A percentile compares a stretch with the other conserved stretches of the same genome.
Evolutionary conservation across 805 yeast species (phyloP).

Genomic region (Alloascoidea hylecoeti): DNA sequence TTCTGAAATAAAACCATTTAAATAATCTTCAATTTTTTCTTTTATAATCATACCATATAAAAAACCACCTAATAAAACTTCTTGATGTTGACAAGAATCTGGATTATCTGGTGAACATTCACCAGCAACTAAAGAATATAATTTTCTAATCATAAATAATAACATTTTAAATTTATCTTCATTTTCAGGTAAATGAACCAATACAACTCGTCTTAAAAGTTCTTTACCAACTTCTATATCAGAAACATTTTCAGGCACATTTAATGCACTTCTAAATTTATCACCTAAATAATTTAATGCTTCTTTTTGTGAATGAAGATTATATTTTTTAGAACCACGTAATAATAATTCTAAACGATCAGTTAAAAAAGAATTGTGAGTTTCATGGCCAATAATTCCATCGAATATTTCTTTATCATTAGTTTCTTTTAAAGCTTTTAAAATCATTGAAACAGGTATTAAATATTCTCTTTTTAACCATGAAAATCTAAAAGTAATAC

Average conservation of each 20-base stretch:
- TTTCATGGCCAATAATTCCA: conserved; percentile 86
- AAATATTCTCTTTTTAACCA: conserved; percentile 95
- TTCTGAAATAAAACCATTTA: conserved; percentile 58
- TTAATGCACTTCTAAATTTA: conserved; percentile 88
- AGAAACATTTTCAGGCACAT: conserved; percentile 74
- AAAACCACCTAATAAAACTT: conserved; percentile 89
- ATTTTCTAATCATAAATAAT: conserved; percentile 88
- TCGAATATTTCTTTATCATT: conserved; percentile 93
- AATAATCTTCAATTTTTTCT: conserved; percentile 91
- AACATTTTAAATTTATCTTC: conserved; percentile 78
- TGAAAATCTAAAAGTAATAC: conserved; percentile 89
- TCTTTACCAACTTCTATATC: conserved; percentile 87
- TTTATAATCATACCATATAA: conserved; percentile 92
- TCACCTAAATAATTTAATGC: conserved; percentile 93
- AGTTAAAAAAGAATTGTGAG: conserved; percentile 80
- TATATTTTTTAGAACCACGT: conserved; percentile 76
- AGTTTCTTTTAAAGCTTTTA: conserved; percentile 82
- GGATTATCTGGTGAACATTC: conserved; percentile 97
- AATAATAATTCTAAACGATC: conserved; percentile 93
- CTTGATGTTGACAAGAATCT: conserved; percentile 98
- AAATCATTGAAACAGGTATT: conserved; percentile 84
- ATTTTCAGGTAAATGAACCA: conserved; percentile 70
- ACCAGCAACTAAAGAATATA: conserved; percentile 90
- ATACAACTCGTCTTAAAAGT: conserved; percentile 68
- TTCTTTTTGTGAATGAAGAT: conserved; percentile 66